Evolutionary conservation across 306 rosid genomes (phyloP), one percentile per base, ranked within the genome.

Genomic region (Dicorynia guianensis): DNA sequence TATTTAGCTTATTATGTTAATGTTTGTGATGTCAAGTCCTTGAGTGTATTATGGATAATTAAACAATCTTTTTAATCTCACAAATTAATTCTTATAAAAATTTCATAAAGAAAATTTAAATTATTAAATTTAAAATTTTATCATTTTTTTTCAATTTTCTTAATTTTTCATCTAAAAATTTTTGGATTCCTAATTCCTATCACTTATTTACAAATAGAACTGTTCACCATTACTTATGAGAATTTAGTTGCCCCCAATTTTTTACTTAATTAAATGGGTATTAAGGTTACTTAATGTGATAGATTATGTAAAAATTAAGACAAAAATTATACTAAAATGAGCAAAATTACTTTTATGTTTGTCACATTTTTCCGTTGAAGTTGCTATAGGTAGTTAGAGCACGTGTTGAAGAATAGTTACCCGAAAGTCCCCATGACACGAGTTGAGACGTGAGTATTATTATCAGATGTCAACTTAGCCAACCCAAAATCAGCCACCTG

Each of bases 401-500:
- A 72, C 8, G n/a, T 49, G 20, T 30, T 19, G 30, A 55, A 57
- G 11, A 72, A n/a, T 15, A 59, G 71, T 69, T 82, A 93, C 97
- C 98, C 98, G 67, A 93, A 87, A 46, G 97, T 91, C 43, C 98
- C 98, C 98, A 93, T 93, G 53, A 91, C 94, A 71, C 97, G 81
- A 48, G 98, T 93, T 12, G 98, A 89, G 14, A 93, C 97, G 46
- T 93, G 98, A 74, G 98, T 93, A 68, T 84, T 76, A 60, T 81
- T 91, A 72, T 93, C 98, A 3, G 87, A 67, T 33, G 96, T 87
- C 36, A 89, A 66, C 83, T 93, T 93, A 50, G 98, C 96, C 85
- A 93, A 78, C 76, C 98, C 98, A 69, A 91, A 93, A 87, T 93
- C 98, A 39, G 97, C 98, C 78, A 93, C 98, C 98, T 93, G 46